phyloP scores from a whole-genome alignment of 1,284 basidiomycete genomes.

The Sanguinoderma infundibulare region DNA sequence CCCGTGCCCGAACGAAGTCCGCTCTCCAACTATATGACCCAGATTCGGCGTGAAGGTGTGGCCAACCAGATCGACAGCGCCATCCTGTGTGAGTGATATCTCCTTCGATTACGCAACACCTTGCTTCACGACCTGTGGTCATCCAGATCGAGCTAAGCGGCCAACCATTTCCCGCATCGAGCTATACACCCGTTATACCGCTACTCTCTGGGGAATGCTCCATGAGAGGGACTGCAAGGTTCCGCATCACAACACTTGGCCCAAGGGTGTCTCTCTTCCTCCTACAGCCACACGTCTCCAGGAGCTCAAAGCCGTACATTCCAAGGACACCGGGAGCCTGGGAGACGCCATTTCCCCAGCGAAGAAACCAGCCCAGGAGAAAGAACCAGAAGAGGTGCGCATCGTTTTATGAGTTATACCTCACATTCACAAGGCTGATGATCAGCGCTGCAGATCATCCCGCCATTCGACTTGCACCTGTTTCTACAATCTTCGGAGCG shows the following conservation, averaged over 20 bases:
- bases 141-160: slow-evolving; percentile 52
- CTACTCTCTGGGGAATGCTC: slow-evolving; percentile 58
- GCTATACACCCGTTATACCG: slow-evolving; percentile 62
- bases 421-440: background rate
- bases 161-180: slow-evolving; percentile 65
- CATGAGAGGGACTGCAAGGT: slow-evolving; percentile 52
- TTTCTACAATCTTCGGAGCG: slow-evolving; percentile 14
- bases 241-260: slow-evolving; percentile 47
- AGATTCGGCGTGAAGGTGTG: slow-evolving; percentile 74
- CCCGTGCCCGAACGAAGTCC: slow-evolving; percentile 71
- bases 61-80: slow-evolving; percentile 89
- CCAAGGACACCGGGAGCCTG: slow-evolving; percentile 9
- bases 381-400: slow-evolving; percentile 22
- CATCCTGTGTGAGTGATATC: slow-evolving; percentile 66
- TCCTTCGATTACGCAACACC: background rate
- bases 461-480: slow-evolving; percentile 21
- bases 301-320: background rate
- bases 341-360: slow-evolving; percentile 12
- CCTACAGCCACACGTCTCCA: slow-evolving; percentile 4
- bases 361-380: slow-evolving; percentile 17
- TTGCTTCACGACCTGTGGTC: background rate
- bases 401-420: too few species aligned
- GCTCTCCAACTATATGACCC: slow-evolving; percentile 71
- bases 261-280: slow-evolving; percentile 40
- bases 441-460: slow-evolving; percentile 10